These are phyloP conservation scores for Penicillium tannophilum DNA, from an alignment of 495 filamentous ascomycete species.

Conservation along the genomic window DNA sequence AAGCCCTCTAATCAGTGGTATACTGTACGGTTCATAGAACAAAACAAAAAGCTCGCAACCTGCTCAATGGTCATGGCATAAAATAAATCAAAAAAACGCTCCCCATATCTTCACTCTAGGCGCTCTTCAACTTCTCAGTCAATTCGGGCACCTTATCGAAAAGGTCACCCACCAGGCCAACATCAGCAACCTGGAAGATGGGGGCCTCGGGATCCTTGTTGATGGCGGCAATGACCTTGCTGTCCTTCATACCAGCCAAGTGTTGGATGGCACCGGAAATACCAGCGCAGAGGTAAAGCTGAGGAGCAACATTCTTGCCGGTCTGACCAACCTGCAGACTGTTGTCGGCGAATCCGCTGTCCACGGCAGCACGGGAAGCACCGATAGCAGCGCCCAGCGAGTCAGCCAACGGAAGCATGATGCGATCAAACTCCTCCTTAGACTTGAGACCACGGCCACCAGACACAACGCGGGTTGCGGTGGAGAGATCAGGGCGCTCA, in stretches of 20 bases:
- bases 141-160: slow-evolving; percentile 95
- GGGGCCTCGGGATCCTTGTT: slow-evolving; percentile 98
- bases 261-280: slow-evolving; percentile 98
- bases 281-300: slow-evolving; percentile 92
- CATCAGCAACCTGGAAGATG: slow-evolving; percentile 97
- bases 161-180: slow-evolving; percentile 91
- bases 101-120: slow-evolving; percentile 32
- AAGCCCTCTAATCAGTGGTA: slow-evolving; percentile 33
- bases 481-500: slow-evolving; percentile 92
- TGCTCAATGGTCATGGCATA: slow-evolving; percentile 32
- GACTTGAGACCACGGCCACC: slow-evolving; percentile 94
- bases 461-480: slow-evolving; percentile 85
- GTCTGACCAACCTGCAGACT: slow-evolving; percentile 97
- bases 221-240: slow-evolving; percentile 98
- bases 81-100: slow-evolving; percentile 21
- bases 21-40: slow-evolving; percentile 33
- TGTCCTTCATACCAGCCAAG: slow-evolving; percentile 99
- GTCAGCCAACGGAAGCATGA: slow-evolving; percentile 91
- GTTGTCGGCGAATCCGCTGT: slow-evolving; percentile 99
- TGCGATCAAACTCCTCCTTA: slow-evolving; percentile 91
- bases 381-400: slow-evolving; percentile 90
- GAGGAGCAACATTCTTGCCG: slow-evolving; percentile 95
- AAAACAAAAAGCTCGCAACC: slow-evolving; percentile 20
- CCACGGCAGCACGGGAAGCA: slow-evolving; percentile 91
- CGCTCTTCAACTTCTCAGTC: slow-evolving; percentile 86